Evolutionary conservation across 2,329 filamentous ascomycete species (phyloP).

Genomic region (Neofusicoccum ribis): DNA sequence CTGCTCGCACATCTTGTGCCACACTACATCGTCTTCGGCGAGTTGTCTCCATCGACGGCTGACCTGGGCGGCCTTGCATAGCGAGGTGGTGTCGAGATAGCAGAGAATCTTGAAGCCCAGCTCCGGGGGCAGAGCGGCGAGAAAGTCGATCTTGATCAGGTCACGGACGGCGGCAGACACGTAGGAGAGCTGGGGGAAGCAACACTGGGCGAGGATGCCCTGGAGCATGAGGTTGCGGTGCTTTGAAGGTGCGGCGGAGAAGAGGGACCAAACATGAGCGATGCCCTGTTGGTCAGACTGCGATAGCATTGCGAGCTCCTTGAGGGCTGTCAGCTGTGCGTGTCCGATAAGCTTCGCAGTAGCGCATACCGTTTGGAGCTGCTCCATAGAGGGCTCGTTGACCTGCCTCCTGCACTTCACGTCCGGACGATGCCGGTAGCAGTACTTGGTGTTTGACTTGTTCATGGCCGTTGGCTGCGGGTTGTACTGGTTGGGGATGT

Average conservation of each 20-base stretch:
- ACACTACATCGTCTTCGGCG: conserved; percentile 96
- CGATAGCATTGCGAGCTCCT: conserved; percentile 81
- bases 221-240: conserved; percentile 96
- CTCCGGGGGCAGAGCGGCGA: conserved; percentile 84
- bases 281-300: conserved; percentile 91
- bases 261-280: conserved; percentile 95
- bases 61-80: conserved; percentile 95
- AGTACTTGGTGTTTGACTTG: conserved; percentile 81
- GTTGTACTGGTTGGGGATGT: conserved; percentile 87
- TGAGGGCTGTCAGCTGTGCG: conserved; percentile 18
- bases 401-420: conserved; percentile 90
- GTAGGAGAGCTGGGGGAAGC: conserved; percentile 93
- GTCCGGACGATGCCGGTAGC: conserved; percentile 92
- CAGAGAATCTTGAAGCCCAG: conserved; percentile 91
- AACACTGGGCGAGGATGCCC: conserved; percentile 93
- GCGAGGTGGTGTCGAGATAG: conserved; percentile 87
- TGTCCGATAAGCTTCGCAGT: conserved; percentile 26
- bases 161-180: conserved; percentile 89
- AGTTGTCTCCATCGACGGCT: conserved; percentile 83
- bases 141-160: conserved; percentile 95
- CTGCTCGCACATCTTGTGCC: conserved; percentile 98
- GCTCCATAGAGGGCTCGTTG: conserved; percentile 94
- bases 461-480: conserved; percentile 51
- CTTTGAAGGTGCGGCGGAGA: conserved; percentile 90
- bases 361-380: conserved; percentile 75